Evolutionary conservation across 257 asterid species (phyloP).

Genomic region (Solanum raphanifolium): DNA sequence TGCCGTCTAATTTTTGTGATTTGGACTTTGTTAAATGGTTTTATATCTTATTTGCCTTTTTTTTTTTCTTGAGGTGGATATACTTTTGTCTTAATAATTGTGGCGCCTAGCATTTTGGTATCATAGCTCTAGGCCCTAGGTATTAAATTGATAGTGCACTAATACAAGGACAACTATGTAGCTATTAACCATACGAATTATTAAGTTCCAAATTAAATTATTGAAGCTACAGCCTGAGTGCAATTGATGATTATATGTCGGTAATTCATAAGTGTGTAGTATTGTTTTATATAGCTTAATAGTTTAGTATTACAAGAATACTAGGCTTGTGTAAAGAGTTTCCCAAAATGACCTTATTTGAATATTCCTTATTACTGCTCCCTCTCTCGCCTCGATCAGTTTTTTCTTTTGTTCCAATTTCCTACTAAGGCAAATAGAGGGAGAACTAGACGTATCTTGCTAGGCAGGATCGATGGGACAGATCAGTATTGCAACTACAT

Average conservation of each 20-base stretch:
- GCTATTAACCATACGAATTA: background rate
- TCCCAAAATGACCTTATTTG: background rate
- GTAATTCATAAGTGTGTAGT: background rate
- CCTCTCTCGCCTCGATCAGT: background rate
- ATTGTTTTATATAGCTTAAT: background rate
- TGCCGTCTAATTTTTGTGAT: conserved; percentile 3
- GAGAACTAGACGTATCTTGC: background rate
- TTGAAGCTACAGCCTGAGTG: background rate
- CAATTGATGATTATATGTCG: background rate
- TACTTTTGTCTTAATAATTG: background rate
- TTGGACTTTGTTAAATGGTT: background rate
- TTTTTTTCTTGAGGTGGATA: background rate
- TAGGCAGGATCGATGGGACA: background rate
- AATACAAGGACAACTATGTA: background rate
- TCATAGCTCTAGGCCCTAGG: background rate
- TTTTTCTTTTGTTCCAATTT: background rate
- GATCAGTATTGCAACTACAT: background rate
- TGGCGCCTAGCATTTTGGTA: background rate
- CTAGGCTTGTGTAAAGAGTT: background rate
- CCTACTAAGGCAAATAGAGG: background rate
- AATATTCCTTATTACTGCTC: background rate
- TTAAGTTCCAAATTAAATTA: background rate
- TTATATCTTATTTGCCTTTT: background rate
- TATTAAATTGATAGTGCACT: background rate
- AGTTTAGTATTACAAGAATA: background rate